phyloP scores from a whole-genome alignment of 1,139 yeast species.

The Ogataea hybrid region DNA sequence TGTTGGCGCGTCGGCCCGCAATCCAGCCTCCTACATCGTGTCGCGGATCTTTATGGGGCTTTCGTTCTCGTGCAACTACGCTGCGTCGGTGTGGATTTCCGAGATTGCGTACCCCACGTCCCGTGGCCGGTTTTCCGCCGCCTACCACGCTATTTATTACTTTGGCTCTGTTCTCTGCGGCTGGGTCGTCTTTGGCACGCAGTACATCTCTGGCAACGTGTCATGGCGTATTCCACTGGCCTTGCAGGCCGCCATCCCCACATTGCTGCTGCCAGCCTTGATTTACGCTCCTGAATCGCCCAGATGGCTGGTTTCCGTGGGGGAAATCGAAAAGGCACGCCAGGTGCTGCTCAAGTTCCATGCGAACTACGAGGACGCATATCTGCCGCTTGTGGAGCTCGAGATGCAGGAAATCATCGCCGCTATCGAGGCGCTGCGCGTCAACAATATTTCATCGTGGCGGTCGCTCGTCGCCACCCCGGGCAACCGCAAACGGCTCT shows the following conservation, averaged over 20 bases:
- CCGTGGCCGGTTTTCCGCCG: slow-evolving; percentile 44
- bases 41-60: slow-evolving; percentile 50
- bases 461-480: slow-evolving; percentile 18
- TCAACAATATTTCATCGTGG: slow-evolving; percentile 16
- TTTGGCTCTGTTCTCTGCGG: slow-evolving; percentile 56
- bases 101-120: slow-evolving; percentile 41
- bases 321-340: slow-evolving; percentile 43
- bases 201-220: slow-evolving; percentile 28
- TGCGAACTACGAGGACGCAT: slow-evolving; percentile 23
- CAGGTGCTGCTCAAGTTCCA: slow-evolving; percentile 36
- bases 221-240: slow-evolving; percentile 44
- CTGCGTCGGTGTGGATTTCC: slow-evolving; percentile 36
- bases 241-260: slow-evolving; percentile 39
- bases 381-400: slow-evolving; percentile 24
- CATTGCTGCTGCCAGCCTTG: slow-evolving; percentile 31
- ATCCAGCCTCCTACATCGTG: slow-evolving; percentile 44
- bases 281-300: slow-evolving; percentile 55
- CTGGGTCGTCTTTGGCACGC: slow-evolving; percentile 50
- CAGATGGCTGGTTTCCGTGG: slow-evolving; percentile 48
- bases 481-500: slow-evolving; percentile 43
- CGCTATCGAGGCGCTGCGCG: slow-evolving; percentile 34
- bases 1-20: slow-evolving; percentile 42
- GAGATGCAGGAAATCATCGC: slow-evolving; percentile 28
- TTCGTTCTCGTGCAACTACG: slow-evolving; percentile 40
- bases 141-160: slow-evolving; percentile 50